Base-by-base conservation (phyloP, 1,284 basidiomycete genomes). In the Naganishia sp. region DNA sequence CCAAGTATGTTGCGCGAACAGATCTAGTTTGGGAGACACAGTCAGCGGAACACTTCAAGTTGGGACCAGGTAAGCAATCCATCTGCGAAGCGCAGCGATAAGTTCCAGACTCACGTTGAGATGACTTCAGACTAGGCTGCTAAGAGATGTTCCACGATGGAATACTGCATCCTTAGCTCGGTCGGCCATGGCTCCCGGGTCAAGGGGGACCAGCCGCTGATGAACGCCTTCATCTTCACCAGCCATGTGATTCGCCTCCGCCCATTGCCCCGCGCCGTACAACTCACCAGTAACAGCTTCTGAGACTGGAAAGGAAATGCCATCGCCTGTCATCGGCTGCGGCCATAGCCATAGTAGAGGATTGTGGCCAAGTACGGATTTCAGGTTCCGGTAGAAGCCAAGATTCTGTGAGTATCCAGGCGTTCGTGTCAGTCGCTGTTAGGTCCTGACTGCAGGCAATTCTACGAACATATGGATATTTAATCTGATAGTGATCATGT, bases 391-490 rank as follows among this genome's bases (percentile, higher is more conserved):
- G 70, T 84, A 76, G 49, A 81, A 72, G 7, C 93, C 93, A 55
- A 98, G 81, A 76, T 95, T 86, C 90, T 94, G 28, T 49, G 46
- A 43, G n/a, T 33, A 21, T 4, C 3, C 11, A 6, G 42, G 28
- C 61, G 13, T 25, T 21, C 18, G 43, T 69, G 71, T 61, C 72
- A 70, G 42, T 50, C 36, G 18, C 50, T 18, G 57, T 23, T 21
- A 33, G 11, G 6, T 5, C 45, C 25, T 46, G 28, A 28, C 28
- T 28, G 28, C 31, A 50, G 33, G 31, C 60, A 39, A 15, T 39
- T 13, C 44, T 33, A 80, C 88, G 72, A 77, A 91, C 92, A 75
- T 97, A 99, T 60, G 95, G 95, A 75, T 94, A 99, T 77, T 90
- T 91, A 75, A 95, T 83, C 87, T 91, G 71, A 68, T 44, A 49